Evolutionary conservation across 352 stramenopile genomes (phyloP), one percentile per base, ranked within the genome.

Genomic region (Phytophthora pini): DNA sequence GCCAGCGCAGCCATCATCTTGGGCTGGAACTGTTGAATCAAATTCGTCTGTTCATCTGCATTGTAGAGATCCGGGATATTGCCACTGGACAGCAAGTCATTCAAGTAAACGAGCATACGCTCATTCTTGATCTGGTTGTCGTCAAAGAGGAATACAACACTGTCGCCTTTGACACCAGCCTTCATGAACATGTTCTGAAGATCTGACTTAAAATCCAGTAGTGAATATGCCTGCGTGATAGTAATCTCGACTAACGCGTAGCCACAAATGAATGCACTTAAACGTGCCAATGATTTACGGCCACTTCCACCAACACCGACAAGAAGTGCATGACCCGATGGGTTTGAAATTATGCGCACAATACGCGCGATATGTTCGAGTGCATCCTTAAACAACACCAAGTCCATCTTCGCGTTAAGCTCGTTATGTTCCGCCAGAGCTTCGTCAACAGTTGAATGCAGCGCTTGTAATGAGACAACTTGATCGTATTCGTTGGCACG

Each of bases 311-410:
- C 96, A 2, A 98, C 93, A 24, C 96, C 96, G 0, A 99, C 92
- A 6, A 99, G 83, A 60, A 99, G 66, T 7, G 95, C 96, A 69
- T 99, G 95, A 10, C 96, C 96, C 13, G 88, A 92, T 13, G 93
- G 89, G 63, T 97, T 98, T 36, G 94, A 90, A 56, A 99, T 86
- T 49, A 99, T 98, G n/a, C 96, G 89, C 10, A 97, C 84, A 50
- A 99, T 98, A 2, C 96, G 80, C 24, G 90, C 82, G 32, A 99
- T 83, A 72, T 99, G 96, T 56, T 98, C 94, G 22, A 99, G 89
- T 11, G 95, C 96, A 58, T 99, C 94, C 43, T 98, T 92, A 74
- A 99, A 99, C 4, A 99, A 78, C 41, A 99, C 95, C 17, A 99
- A 69, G 31, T 98, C 92, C 94, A 99, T 98, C 12, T 90, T 94